Conservation (phyloP, 805 yeast species). For the Lipomyces kockii region DNA sequence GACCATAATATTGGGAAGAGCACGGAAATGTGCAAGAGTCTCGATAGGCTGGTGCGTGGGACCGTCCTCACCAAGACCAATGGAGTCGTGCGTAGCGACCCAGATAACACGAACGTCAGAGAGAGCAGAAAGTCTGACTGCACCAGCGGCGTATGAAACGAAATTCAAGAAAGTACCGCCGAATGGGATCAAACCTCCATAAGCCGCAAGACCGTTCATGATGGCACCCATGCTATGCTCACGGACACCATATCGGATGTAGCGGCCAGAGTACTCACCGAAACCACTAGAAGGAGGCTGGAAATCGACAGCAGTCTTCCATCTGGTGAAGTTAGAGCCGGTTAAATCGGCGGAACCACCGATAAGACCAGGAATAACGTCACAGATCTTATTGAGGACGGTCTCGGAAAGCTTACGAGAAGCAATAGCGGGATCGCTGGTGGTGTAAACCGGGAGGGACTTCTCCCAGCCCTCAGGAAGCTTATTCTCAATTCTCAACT, state of each 20-base stretch:
- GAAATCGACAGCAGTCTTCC: constrained; percentile 84
- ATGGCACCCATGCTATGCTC: constrained; percentile 99
- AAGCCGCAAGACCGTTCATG: constrained; percentile 95
- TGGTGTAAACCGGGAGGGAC: constrained; percentile 75
- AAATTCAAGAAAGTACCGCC: constrained; percentile 99
- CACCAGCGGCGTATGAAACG: constrained; percentile 62
- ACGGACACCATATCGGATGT: constrained; percentile 97
- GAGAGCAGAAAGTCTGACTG: constrained; percentile 56
- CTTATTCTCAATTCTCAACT: constrained; percentile 75
- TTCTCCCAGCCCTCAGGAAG: constrained; percentile 84
- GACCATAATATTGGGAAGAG: constrained; percentile 55
- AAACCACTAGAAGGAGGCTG: constrained; percentile 80
- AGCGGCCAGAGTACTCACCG: constrained; percentile 90
- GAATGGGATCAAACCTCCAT: constrained; percentile 80
- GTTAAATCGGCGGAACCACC: constrained; percentile 99
- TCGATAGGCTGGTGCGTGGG: constrained; percentile 64
- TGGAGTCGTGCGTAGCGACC: constrained; percentile 63
- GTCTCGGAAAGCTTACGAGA: constrained; percentile 92
- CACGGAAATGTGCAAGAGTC: constrained; percentile 56
- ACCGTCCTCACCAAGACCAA: constrained; percentile 64
- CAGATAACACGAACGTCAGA: constrained; percentile 54
- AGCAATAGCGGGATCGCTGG: constrained; percentile 82
- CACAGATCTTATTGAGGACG: constrained; percentile 65
- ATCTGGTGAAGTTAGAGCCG: constrained; percentile 93
- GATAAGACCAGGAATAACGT: constrained; percentile 78